phyloP scores from a whole-genome alignment of 1,284 basidiomycete species.

The Neotropicomus parvogracilis region DNA sequence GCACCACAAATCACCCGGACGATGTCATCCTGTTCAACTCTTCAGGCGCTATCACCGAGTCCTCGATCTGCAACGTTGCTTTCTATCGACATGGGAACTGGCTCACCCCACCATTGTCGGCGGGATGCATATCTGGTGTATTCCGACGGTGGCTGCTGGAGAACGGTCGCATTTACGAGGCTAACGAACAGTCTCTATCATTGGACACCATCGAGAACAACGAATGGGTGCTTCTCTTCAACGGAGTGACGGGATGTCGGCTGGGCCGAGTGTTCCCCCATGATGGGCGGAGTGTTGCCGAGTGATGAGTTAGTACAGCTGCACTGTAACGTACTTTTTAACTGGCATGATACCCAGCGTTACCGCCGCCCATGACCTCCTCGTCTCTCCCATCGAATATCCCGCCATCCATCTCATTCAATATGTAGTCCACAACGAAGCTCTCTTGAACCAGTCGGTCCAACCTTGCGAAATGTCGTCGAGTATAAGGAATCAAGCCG shows the following conservation, averaged over 20 bases:
- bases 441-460: constrained; percentile 90
- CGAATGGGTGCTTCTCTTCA: constrained; percentile 66
- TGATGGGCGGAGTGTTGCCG: not conserved
- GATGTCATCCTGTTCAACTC: constrained; percentile 68
- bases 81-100: constrained; percentile 53
- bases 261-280: constrained; percentile 39
- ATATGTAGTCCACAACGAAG: constrained; percentile 88
- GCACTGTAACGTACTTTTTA: constrained; percentile 18
- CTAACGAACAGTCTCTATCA: constrained; percentile 39
- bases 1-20: constrained; percentile 24
- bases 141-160: constrained; percentile 63
- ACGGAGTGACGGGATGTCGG: constrained; percentile 65
- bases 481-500: constrained; percentile 88
- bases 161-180: constrained; percentile 50
- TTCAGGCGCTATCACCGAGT: constrained; percentile 51
- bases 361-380: constrained; percentile 44
- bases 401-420: constrained; percentile 89
- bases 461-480: constrained; percentile 83
- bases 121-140: constrained; percentile 69
- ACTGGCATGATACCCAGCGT: constrained; percentile 2
- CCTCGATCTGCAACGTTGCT: constrained; percentile 67
- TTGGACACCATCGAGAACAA: constrained; percentile 45
- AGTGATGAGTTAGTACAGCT: constrained; percentile 5
- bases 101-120: constrained; percentile 57
- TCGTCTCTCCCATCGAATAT: constrained; percentile 51